These are phyloP conservation scores for Candida pseudocylindracea DNA, from an alignment of 1,139 yeast genomes.

Conservation along the genomic window DNA sequence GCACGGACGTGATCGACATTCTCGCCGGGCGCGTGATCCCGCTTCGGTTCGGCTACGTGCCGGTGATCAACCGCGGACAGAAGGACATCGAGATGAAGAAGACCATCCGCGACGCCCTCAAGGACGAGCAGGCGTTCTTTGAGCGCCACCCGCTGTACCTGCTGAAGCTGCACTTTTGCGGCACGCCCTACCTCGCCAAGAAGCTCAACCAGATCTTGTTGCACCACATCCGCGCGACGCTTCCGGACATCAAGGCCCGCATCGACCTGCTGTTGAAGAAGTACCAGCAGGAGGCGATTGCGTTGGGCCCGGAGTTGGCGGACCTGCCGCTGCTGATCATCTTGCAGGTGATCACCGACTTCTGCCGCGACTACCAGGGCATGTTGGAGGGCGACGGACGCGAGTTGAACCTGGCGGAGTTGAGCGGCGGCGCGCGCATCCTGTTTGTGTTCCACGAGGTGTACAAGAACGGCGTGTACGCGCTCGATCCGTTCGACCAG, in stretches of 20 bases:
- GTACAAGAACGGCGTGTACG: conserved; percentile 76
- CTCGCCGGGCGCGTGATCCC: conserved; percentile 94
- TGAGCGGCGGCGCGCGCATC: conserved; percentile 95
- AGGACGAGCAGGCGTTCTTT: conserved; percentile 59
- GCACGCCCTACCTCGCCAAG: conserved; percentile 91
- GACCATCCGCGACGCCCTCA: conserved; percentile 74
- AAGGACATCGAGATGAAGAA: conserved; percentile 77
- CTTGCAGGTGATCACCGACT: conserved; percentile 76
- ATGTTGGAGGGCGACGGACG: conserved; percentile 86
- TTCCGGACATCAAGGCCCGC: conserved; percentile 84
- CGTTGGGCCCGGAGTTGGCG: conserved; percentile 68
- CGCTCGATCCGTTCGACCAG: conserved; percentile 93
- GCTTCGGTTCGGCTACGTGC: conserved; percentile 86
- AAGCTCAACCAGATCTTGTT: conserved; percentile 75
- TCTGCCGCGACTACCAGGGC: conserved; percentile 79
- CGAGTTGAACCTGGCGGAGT: conserved; percentile 67
- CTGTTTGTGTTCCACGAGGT: conserved; percentile 95
- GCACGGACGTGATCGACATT: conserved; percentile 96
- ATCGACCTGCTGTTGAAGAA: conserved; percentile 69
- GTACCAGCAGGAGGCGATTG: conserved; percentile 56
- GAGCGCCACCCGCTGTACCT: conserved; percentile 57
- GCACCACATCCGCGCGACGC: conserved; percentile 83
- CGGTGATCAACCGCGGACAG: conserved; percentile 95
- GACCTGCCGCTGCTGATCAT: conserved; percentile 84
- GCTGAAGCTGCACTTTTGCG: conserved; percentile 79